phyloP scores from a whole-genome alignment of 805 yeast genomes.

The Danielozyma ontarioensis region DNA sequence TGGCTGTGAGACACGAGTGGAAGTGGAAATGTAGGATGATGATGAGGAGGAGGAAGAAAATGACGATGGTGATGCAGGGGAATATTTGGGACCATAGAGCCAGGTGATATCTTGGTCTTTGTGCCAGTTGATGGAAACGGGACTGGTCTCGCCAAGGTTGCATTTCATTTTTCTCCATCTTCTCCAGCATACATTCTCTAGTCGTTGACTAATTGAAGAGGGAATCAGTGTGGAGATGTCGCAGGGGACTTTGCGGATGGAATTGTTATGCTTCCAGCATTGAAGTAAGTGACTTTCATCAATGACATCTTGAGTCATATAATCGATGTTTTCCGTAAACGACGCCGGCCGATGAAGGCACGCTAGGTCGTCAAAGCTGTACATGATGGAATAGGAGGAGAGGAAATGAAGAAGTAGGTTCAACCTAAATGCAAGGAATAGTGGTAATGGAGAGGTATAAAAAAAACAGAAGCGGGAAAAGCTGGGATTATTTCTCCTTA shows the following conservation, averaged over 20 bases:
- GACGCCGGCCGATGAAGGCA: background rate
- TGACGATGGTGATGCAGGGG: background rate
- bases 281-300: conserved; percentile 12
- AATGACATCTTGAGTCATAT: conserved; percentile 14
- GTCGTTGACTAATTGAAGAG: conserved; percentile 17
- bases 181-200: conserved; percentile 38
- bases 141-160: conserved; percentile 28
- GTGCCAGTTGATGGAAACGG: conserved; percentile 48
- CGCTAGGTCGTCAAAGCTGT: conserved; percentile 2
- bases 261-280: conserved; percentile 23
- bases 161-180: conserved; percentile 28
- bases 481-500: background rate
- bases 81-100: conserved; percentile 46
- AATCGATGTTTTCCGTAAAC: conserved; percentile 26
- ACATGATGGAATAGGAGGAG: background rate
- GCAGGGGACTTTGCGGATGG: conserved; percentile 12
- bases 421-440: background rate
- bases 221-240: conserved; percentile 16
- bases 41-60: too few species aligned
- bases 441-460: background rate
- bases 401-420: background rate
- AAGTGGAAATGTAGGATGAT: background rate
- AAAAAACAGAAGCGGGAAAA: background rate
- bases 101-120: conserved; percentile 51
- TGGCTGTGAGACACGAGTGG: background rate